These are phyloP conservation scores for Polychytrium aggregatum DNA, from an alignment of 192 early-diverging fungal genomes.

Conservation along the genomic window DNA sequence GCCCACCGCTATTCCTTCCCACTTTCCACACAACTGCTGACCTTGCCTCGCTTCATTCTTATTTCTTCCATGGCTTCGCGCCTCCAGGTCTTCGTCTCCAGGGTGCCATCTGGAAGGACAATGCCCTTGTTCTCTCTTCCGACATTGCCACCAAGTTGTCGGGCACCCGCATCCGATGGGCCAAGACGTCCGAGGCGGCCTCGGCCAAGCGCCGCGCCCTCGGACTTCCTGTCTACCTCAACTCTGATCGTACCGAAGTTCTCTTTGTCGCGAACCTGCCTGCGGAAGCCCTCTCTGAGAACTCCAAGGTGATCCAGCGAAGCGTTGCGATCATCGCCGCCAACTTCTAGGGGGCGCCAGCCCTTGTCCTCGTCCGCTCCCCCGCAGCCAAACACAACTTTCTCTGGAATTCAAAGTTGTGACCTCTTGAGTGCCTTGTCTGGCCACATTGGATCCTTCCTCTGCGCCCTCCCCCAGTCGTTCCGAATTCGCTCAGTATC, in stretches of 20 bases:
- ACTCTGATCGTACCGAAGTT: slow-evolving; percentile 35
- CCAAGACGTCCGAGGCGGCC: not conserved
- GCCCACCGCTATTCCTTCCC: too few relatives aligned
- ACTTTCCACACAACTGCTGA: too few relatives aligned
- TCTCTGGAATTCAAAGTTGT: too few relatives aligned
- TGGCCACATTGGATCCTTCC: too few relatives aligned
- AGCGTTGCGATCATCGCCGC: slow-evolving; percentile 22
- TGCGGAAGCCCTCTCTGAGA: slow-evolving; percentile 6
- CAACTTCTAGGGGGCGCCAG: slow-evolving; percentile 3
- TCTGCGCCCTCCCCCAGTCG: too few relatives aligned
- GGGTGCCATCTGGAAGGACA: slow-evolving; percentile 20
- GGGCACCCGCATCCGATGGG: slow-evolving; percentile 17
- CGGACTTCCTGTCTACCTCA: slow-evolving; percentile 37
- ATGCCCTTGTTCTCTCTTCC: slow-evolving; percentile 17
- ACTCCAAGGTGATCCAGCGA: slow-evolving; percentile 23
- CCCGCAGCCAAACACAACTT: too few relatives aligned
- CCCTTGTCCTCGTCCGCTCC: too few relatives aligned
- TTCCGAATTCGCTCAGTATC: too few relatives aligned
- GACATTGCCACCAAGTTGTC: slow-evolving; percentile 6
- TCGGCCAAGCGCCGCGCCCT: not conserved
- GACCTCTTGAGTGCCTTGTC: too few relatives aligned
- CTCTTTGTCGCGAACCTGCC: slow-evolving; percentile 29
- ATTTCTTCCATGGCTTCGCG: not conserved
- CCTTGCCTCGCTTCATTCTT: not conserved
- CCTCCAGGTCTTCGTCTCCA: slow-evolving; percentile 23